Percentiles rank a stretch among this genome's conserved stretches.
Conservation (phyloP, 345 rosid genomes). For the Trapa bicornis region DNA sequence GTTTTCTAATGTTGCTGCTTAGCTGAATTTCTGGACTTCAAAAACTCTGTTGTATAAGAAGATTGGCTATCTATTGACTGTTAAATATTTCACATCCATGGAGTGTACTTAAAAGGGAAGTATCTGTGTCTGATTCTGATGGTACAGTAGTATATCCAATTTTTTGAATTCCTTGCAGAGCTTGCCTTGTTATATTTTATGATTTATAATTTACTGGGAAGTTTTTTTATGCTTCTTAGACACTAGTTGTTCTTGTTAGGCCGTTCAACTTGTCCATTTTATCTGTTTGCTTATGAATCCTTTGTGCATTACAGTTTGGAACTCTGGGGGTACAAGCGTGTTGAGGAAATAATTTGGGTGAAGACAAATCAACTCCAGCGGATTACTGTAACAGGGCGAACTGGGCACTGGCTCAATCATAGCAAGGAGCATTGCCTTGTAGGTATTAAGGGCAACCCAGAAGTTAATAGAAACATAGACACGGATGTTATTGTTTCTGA, state of each 20-base stretch:
- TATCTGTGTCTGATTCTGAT: background rate
- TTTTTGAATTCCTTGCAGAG: background rate
- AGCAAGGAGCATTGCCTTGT: conserved; percentile 99
- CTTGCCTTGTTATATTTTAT: background rate
- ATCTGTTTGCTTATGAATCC: background rate
- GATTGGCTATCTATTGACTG: background rate
- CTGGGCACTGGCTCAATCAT: conserved; percentile 99
- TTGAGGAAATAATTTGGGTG: conserved; percentile 94
- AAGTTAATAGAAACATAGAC: conserved; percentile 89
- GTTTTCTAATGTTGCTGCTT: background rate
- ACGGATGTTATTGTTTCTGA: conserved; percentile 97
- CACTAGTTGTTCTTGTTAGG: background rate
- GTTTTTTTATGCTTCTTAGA: background rate
- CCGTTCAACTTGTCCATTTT: background rate
- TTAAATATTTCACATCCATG: background rate
- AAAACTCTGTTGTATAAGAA: background rate
- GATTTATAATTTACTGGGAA: background rate
- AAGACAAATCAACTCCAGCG: conserved; percentile 96
- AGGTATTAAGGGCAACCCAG: conserved; percentile 91
- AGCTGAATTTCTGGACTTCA: background rate
- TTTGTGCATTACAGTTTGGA: conserved; percentile 47
- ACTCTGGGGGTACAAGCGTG: conserved; percentile 92
- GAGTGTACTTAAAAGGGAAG: background rate
- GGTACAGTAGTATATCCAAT: background rate
- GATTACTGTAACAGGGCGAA: conserved; percentile 91